A percentile compares a stretch with the other conserved stretches of the same genome.
These are phyloP conservation scores for Epichloe coenophiala DNA, from an alignment of 2,329 filamentous ascomycete species.

Conservation along the genomic window DNA sequence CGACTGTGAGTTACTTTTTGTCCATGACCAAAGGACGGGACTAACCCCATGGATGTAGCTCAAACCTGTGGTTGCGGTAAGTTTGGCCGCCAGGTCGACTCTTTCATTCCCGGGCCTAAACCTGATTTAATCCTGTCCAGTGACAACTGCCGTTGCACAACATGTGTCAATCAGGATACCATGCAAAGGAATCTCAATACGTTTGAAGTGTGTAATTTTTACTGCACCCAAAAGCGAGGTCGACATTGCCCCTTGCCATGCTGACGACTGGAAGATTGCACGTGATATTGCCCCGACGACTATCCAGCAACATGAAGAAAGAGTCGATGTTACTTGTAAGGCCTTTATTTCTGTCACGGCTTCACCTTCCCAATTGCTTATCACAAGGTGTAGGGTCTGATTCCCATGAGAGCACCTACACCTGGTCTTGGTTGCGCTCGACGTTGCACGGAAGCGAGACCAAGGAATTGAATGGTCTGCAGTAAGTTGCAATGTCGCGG, in stretches of 20 bases:
- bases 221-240: not conserved
- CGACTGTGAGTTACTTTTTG: slow-evolving; percentile 4
- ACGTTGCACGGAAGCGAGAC: slow-evolving; percentile 19
- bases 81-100: not conserved
- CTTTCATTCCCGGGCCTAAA: not conserved
- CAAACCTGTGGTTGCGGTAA: slow-evolving; percentile 13
- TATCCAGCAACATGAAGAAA: slow-evolving; percentile 14
- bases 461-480: slow-evolving; percentile 12
- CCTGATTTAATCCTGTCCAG: slow-evolving; percentile 10
- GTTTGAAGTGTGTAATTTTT: slow-evolving; percentile 19
- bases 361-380: not conserved
- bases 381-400: slow-evolving; percentile 44
- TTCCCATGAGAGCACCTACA: slow-evolving; percentile 54
- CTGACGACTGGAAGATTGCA: slow-evolving; percentile 15
- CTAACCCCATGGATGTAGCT: slow-evolving; percentile 3
- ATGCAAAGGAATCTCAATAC: slow-evolving; percentile 29
- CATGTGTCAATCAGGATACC: slow-evolving; percentile 29
- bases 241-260: not conserved
- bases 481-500: slow-evolving; percentile 1
- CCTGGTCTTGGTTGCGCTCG: slow-evolving; percentile 35
- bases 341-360: too few relatives aligned
- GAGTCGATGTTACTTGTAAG: slow-evolving; percentile 23
- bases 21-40: not conserved
- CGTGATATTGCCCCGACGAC: slow-evolving; percentile 16
- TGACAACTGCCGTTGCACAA: slow-evolving; percentile 29